These are phyloP conservation scores for Mycena epipterygia DNA, from an alignment of 768 basidiomycete species.

Conservation along the genomic window DNA sequence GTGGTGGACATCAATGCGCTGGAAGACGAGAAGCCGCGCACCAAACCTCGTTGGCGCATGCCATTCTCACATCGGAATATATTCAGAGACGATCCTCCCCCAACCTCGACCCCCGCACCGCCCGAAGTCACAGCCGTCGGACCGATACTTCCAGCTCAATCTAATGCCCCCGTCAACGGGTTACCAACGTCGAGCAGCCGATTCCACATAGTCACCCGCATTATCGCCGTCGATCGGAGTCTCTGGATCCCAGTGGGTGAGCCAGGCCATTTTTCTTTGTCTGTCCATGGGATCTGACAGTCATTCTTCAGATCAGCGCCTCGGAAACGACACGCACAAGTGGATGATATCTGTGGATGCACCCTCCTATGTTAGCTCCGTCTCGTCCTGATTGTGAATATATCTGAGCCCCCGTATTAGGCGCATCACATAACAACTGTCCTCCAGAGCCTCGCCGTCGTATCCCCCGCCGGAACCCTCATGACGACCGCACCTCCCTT, in stretches of 20 bases:
- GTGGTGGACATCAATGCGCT: constrained; percentile 54
- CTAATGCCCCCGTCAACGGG: background rate
- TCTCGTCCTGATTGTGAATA: background rate
- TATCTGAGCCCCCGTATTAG: constrained; percentile 36
- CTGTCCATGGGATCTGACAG: constrained; percentile 10
- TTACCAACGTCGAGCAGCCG: constrained; percentile 50
- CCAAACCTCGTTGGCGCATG: constrained; percentile 51
- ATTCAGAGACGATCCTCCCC: background rate
- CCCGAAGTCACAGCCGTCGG: background rate
- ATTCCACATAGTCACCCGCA: constrained; percentile 64
- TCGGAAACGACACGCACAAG: constrained; percentile 54
- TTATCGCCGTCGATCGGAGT: constrained; percentile 63
- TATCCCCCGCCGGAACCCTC: constrained; percentile 39
- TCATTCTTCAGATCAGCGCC: constrained; percentile 46
- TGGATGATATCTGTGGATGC: constrained; percentile 71
- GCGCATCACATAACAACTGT: constrained; percentile 61
- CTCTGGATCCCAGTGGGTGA: constrained; percentile 60
- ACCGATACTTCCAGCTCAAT: background rate
- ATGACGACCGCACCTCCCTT: constrained; percentile 57
- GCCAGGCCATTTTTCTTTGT: constrained; percentile 6
- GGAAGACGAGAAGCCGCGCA: constrained; percentile 21
- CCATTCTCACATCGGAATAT: constrained; percentile 51
- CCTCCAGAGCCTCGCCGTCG: constrained; percentile 55
- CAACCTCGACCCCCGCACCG: background rate
- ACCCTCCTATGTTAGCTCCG: constrained; percentile 61